Base-by-base conservation (phyloP, 768 basidiomycete genomes). In the Tephrocybe sp. region DNA sequence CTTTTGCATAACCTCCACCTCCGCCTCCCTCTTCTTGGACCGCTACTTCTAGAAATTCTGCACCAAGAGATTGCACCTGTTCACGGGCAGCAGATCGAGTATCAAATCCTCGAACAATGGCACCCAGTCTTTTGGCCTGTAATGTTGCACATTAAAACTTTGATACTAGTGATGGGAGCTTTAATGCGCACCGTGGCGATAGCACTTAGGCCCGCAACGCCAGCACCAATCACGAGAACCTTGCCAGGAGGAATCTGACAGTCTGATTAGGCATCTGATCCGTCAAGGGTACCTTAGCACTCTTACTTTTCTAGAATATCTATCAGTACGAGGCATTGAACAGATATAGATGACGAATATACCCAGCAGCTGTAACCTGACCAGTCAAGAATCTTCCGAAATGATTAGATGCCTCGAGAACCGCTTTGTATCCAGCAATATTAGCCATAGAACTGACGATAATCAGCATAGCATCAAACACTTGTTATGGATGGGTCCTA, bases 391-490 rank as follows among this genome's bases (percentile, higher is more conserved):
- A 93, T 57, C 92, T 76, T 60, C 91, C 91, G 60, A 94, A 94
- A 61, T 89, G 81, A 65, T 91, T 92, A 21, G 90, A 89, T 25
- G 92, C 92, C 66, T 94, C 92, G 62, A 94, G 66, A 39, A 94
- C 90, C 32, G 92, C 92, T 65, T 94, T 92, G 67, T 94, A 94
- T 11, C 92, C 92, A n/a, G 90, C 81, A 34, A 92, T 93, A 62
- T 93, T 94, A n/a, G 87, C 85, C 92, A 94, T 94, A 21, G 90
- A 92, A 60, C 92, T 92, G 48, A 35, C 25, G 28, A 39, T 37
- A n/a, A 47, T 25, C 44, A 41, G 40, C 15, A 47, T 49, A 1
- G 22, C 12, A 43, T 5, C 9, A 32, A 25, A 22, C 52, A 27
- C 47, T 22, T 13, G 21, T 31, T 36, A 47, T 34, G 22, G 54